A percentile compares a stretch with the other conserved stretches of the same genome.
phyloP scores from a whole-genome alignment of 768 basidiomycete species.

The Termitomyces sp. region DNA sequence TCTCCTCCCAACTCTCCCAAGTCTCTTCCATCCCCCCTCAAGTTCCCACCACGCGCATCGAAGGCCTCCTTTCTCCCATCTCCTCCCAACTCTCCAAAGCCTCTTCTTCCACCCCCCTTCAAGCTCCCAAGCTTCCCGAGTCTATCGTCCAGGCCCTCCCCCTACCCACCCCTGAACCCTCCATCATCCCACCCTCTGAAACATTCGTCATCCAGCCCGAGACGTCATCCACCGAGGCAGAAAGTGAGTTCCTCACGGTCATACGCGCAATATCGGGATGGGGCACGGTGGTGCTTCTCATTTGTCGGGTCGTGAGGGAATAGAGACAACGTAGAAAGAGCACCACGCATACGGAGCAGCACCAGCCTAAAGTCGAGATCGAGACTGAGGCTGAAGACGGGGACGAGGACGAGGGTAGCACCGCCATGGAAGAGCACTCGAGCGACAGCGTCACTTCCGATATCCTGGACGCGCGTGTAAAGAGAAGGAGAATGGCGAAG shows the following conservation, averaged over 20 bases:
- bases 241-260: background rate
- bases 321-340: background rate
- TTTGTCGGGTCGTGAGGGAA: background rate
- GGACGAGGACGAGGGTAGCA: background rate
- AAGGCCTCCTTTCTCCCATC: background rate
- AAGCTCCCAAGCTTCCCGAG: no score
- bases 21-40: no score
- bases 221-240: background rate
- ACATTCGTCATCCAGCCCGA: background rate
- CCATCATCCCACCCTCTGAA: background rate
- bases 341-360: no score
- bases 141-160: background rate
- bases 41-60: background rate
- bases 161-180: background rate
- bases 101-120: no score
- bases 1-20: background rate
- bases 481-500: background rate
- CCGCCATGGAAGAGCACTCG: background rate
- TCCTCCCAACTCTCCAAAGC: no score
- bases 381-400: background rate
- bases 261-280: background rate
- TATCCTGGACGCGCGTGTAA: background rate
- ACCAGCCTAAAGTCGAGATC: background rate
- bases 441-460: background rate
- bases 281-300: background rate